These are phyloP conservation scores for Pythium aphanidermatum DNA, from an alignment of 352 stramenopile genomes.

Conservation along the genomic window DNA sequence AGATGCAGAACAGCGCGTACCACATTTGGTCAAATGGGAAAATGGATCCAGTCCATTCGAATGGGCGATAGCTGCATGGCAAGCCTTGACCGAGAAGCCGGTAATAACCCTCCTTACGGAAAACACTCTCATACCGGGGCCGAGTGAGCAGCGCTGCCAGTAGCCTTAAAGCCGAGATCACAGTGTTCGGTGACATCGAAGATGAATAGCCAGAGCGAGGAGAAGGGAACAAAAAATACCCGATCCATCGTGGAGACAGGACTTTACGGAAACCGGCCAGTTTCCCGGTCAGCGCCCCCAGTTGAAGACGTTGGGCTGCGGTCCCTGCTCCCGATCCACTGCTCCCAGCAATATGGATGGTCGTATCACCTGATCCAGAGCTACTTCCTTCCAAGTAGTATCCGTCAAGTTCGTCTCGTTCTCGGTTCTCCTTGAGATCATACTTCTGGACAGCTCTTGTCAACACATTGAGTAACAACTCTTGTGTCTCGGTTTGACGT, in stretches of 20 bases:
- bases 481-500: conserved; percentile 44
- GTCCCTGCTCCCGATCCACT: no score
- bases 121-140: conserved; percentile 42
- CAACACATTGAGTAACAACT: conserved; percentile 57
- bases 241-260: conserved; percentile 54
- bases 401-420: conserved; percentile 29
- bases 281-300: conserved; percentile 28
- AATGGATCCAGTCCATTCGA: conserved; percentile 1
- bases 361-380: no score
- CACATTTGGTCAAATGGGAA: conserved; percentile 71
- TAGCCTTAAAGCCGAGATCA: conserved; percentile 46
- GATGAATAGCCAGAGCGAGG: conserved; percentile 8
- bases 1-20: conserved; percentile 58
- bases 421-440: conserved; percentile 61
- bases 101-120: conserved; percentile 68
- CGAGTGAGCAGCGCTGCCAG: conserved; percentile 39
- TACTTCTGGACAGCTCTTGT: conserved; percentile 66
- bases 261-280: conserved; percentile 57
- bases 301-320: conserved; percentile 34
- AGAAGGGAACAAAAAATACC: conserved; percentile 51
- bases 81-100: conserved; percentile 53
- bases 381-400: conserved; percentile 5
- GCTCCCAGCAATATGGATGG: no score
- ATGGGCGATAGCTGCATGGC: conserved; percentile 32
- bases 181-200: conserved; percentile 34